phyloP scores from a whole-genome alignment of 768 basidiomycete species.

The Exidia glandulosa region DNA sequence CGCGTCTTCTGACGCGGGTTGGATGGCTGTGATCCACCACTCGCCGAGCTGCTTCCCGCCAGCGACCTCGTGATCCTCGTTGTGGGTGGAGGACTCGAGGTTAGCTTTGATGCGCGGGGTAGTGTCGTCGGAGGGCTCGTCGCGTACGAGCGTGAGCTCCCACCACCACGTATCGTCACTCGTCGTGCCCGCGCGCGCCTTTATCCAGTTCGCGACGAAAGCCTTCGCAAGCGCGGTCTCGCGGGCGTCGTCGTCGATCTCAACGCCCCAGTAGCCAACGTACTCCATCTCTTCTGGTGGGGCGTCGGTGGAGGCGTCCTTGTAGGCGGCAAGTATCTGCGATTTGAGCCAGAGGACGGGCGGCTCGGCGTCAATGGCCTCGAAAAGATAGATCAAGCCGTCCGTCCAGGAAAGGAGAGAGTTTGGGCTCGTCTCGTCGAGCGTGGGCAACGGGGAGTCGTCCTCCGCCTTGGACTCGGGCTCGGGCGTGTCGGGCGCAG shows the following conservation, averaged over 20 bases:
- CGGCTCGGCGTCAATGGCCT: background rate
- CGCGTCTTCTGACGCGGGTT: background rate
- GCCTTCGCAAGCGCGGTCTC: background rate
- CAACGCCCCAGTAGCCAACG: background rate
- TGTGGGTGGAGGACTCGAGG: background rate
- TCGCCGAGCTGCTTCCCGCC: background rate
- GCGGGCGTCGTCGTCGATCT: background rate
- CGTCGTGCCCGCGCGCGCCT: background rate
- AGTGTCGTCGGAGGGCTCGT: background rate
- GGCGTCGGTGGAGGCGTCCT: background rate
- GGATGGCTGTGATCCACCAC: background rate
- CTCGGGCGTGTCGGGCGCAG: background rate
- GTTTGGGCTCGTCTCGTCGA: background rate
- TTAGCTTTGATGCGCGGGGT: background rate
- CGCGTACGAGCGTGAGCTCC: background rate
- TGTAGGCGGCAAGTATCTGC: background rate
- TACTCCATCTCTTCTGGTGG: background rate
- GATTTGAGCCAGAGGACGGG: background rate
- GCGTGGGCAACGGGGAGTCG: background rate
- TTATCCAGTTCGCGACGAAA: background rate
- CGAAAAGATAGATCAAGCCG: background rate
- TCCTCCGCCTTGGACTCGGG: background rate
- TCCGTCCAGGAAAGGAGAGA: background rate
- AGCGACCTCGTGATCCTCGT: background rate
- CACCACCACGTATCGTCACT: background rate